Evolutionary conservation across 768 basidiomycete genomes (phyloP).

Genomic region (Boletus sp.): DNA sequence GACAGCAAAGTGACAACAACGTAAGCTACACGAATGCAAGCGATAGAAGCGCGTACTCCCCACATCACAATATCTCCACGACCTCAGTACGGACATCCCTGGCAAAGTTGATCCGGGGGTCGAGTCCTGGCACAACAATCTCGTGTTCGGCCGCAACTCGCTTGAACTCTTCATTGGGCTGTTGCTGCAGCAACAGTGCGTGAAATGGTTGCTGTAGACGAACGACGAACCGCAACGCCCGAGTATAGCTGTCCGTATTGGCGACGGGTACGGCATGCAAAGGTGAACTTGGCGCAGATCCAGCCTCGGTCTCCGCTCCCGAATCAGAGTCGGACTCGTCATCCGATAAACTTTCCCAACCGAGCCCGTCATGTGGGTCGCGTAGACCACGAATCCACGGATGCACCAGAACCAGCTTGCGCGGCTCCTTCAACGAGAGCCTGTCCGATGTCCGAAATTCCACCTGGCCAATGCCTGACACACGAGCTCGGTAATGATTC

Average conservation of each 20-base stretch:
- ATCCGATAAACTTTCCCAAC: background rate
- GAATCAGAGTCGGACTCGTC: background rate
- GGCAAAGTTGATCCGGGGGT: too few species aligned
- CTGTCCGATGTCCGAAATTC: too few species aligned
- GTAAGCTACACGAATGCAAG: too few species aligned
- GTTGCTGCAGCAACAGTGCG: conserved; percentile 1
- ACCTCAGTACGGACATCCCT: too few species aligned
- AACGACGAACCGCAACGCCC: background rate
- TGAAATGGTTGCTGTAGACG: too few species aligned
- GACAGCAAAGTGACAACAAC: too few species aligned
- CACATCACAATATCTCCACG: too few species aligned
- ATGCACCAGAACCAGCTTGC: background rate
- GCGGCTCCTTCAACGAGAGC: too few species aligned
- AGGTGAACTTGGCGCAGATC: background rate
- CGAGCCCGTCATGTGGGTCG: background rate
- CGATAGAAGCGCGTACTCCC: too few species aligned
- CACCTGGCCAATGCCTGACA: background rate
- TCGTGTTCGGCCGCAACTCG: background rate
- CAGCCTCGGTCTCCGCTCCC: background rate
- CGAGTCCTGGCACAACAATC: background rate
- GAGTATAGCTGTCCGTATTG: background rate
- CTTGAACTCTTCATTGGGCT: background rate
- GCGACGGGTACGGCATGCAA: background rate
- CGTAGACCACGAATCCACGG: background rate
- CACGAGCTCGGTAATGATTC: background rate